Conservation (phyloP, 2,329 filamentous ascomycete species). For the Cylindrodendrum hubeiense region DNA sequence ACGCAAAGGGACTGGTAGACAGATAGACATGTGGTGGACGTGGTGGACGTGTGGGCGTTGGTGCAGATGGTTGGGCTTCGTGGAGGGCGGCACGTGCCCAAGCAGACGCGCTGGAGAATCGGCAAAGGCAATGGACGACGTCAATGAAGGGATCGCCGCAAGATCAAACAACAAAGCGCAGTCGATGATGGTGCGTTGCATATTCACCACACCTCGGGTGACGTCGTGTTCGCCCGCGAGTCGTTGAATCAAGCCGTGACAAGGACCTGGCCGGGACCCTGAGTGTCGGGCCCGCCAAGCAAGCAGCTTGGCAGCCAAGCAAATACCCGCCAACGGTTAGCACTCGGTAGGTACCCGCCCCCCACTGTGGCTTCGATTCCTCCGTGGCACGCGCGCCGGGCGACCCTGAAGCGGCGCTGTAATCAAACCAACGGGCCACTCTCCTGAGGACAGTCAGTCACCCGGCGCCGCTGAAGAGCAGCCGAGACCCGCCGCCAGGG, state of each 20-base stretch:
- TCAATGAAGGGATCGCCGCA: background rate
- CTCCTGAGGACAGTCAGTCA: background rate
- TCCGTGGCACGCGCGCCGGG: background rate
- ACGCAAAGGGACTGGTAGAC: background rate
- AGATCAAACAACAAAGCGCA: background rate
- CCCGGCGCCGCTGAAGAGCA: background rate
- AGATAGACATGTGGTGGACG: too few species aligned
- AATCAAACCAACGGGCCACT: conserved; percentile 1
- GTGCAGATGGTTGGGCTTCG: background rate
- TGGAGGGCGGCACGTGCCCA: background rate
- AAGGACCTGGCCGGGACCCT: background rate
- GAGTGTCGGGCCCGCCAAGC: conserved; percentile 11
- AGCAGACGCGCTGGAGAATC: background rate
- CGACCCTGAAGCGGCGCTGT: background rate
- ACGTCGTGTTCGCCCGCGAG: background rate
- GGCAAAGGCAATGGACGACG: background rate
- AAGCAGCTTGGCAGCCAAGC: conserved; percentile 9
- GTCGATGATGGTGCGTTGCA: background rate
- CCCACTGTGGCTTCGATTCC: conserved; percentile 3
- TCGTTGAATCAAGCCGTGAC: background rate
- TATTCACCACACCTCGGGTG: background rate
- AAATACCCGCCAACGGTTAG: conserved; percentile 8
- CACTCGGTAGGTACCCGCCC: background rate
- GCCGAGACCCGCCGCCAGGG: background rate
- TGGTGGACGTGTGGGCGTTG: too few species aligned